phyloP scores from a whole-genome alignment of 2,329 filamentous ascomycete genomes.

The Ilyonectria mors-panacis region DNA sequence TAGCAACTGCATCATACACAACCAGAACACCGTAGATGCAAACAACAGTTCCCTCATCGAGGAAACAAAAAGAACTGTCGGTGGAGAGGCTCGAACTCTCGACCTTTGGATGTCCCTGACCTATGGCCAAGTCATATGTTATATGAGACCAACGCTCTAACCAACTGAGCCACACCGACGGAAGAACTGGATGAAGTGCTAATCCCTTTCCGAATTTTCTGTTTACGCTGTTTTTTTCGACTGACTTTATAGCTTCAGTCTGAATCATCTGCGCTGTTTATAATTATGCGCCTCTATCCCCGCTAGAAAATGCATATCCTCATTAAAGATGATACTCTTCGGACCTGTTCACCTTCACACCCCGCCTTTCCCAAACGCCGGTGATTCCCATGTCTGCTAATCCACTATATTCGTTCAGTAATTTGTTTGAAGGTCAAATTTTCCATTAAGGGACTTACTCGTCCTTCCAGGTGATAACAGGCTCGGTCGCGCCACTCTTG shows the following conservation, averaged over 20 bases:
- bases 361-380: conserved; percentile 43
- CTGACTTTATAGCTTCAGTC: not conserved
- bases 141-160: no score
- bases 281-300: not conserved
- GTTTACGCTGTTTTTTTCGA: not conserved
- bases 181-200: no score
- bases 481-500: conserved; percentile 37
- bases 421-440: accelerated
- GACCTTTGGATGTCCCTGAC: no score
- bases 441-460: conserved; percentile 37
- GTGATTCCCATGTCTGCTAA: conserved; percentile 42
- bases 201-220: no score
- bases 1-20: no score
- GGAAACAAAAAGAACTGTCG: no score
- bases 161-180: no score
- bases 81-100: no score
- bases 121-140: no score
- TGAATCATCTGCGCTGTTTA: no score
- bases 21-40: no score
- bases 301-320: not conserved
- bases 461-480: conserved; percentile 38
- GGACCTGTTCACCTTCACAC: conserved; percentile 34
- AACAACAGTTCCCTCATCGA: no score
- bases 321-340: conserved; percentile 44
- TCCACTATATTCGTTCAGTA: conserved; percentile 12